Base-by-base conservation (phyloP, 768 basidiomycete species). In the Daedalea quercina region DNA sequence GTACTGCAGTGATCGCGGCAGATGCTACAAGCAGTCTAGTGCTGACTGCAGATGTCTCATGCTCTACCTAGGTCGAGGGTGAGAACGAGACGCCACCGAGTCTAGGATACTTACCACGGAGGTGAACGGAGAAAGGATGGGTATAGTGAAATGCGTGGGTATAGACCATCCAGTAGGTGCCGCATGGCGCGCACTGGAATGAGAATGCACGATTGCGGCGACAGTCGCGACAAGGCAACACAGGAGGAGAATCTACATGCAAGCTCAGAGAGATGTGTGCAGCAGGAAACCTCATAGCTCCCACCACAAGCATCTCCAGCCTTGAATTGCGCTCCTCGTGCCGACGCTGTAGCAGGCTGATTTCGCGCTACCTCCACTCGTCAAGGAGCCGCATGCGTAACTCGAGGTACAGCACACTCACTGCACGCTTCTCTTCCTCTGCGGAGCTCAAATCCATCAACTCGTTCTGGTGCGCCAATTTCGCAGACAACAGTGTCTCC, bases 91-190 rank as follows among this genome's bases (percentile, higher is more conserved):
- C n/a, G n/a, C n/a, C 26, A 31, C 41, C 24, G 2, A 22, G 22
- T 24, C 35, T 45, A 12, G n/a, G 26, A 25, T 2, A 70, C 78
- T 52, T 54, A 89, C 87, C 63, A 89, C 87, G 9, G 85, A 87
- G 1, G 85, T 78, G 59, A 89, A 90, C 0, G 87, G 87, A 0
- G 87, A 90, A 17, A 90, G 65, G 3, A 90, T 82, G 3, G 87
- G 86, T 22, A 90, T 84, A 0, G 87, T 89, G 63, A 87, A 87
- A 62, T 88, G 87, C 1, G 77, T 71, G 0, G 83, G 69, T 4
- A 69, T 47, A 12, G 46, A 54, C 45, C 31, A 47, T 17, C 50
- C 52, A 19, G 51, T 40, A 34, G 47, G 42, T 22, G 43, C 42
- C 15, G 19, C 45, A 9, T 15, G 41, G 12, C 20, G 51, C 3